Conservation (phyloP, 225 moss, liverwort and hornwort genomes). For the Bryoerythrophyllum caledonicum region DNA sequence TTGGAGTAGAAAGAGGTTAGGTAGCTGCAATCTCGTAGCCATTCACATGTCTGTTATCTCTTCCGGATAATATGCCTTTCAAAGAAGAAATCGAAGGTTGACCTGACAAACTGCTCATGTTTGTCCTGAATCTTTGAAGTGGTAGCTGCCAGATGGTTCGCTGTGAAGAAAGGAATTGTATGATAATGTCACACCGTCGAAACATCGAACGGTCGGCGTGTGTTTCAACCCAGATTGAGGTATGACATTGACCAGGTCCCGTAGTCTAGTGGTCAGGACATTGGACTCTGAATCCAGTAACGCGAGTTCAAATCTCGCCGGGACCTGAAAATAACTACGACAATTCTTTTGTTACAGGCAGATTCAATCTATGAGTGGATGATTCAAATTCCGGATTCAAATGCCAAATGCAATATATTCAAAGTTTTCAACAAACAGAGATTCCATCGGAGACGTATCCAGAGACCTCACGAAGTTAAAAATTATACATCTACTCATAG, state of each 20-base stretch:
- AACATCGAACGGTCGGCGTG: background rate
- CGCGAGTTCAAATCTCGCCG: constrained; percentile 68
- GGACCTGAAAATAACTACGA: constrained; percentile 12
- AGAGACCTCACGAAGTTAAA: too few species aligned
- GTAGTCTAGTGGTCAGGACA: constrained; percentile 47
- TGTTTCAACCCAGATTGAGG: accelerated
- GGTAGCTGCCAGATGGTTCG: background rate
- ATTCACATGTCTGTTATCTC: constrained; percentile 6
- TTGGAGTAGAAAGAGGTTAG: constrained; percentile 30
- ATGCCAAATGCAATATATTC: too few species aligned
- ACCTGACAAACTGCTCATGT: background rate
- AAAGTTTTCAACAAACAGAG: too few species aligned
- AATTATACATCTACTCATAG: too few species aligned
- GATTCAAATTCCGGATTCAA: too few species aligned
- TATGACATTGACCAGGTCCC: background rate
- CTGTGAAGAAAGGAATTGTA: background rate
- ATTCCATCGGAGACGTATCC: too few species aligned
- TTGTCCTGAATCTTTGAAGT: background rate
- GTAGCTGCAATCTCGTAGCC: constrained; percentile 8
- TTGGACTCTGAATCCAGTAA: constrained; percentile 52
- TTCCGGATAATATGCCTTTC: background rate
- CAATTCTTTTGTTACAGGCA: too few species aligned
- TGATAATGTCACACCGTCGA: accelerated
- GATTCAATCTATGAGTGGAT: too few species aligned
- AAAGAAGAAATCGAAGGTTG: background rate